Conservation (phyloP, 78 protist genomes). For the Goniomonas avonlea region DNA sequence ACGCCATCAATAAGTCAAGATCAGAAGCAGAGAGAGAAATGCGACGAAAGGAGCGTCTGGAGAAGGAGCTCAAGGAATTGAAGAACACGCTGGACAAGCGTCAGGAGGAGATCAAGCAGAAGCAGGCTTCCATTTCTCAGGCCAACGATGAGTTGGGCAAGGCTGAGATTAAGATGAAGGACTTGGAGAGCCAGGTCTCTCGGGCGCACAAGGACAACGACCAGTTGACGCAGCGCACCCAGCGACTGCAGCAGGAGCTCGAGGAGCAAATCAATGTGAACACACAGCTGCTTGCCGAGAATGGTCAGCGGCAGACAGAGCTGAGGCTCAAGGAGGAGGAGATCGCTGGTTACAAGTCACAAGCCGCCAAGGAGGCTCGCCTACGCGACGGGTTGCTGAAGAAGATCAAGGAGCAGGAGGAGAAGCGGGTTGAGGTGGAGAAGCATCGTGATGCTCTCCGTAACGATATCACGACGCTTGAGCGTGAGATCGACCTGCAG, state of each 20-base stretch:
- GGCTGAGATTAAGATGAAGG: not conserved
- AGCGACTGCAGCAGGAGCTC: slow-evolving; percentile 41
- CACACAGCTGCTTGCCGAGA: slow-evolving; percentile 21
- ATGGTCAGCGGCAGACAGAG: slow-evolving; percentile 11
- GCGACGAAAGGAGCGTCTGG: slow-evolving; percentile 37
- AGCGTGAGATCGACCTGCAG: slow-evolving; percentile 30
- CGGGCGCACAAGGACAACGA: slow-evolving; percentile 42
- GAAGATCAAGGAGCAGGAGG: slow-evolving; percentile 28
- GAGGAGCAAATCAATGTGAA: slow-evolving; percentile 31
- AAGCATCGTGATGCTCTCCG: not conserved
- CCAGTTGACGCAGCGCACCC: slow-evolving; percentile 10
- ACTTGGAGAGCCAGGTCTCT: not conserved
- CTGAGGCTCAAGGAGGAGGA: slow-evolving; percentile 40
- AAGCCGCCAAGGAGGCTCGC: slow-evolving; percentile 13
- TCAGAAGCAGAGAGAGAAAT: slow-evolving; percentile 44
- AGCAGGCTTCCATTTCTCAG: slow-evolving; percentile 1
- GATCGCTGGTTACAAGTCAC: not conserved
- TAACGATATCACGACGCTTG: slow-evolving; percentile 9
- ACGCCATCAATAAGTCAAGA: slow-evolving; percentile 7
- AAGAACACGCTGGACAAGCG: not conserved
- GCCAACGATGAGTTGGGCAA: not conserved
- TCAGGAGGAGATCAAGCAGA: slow-evolving; percentile 10
- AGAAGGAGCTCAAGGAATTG: slow-evolving; percentile 28
- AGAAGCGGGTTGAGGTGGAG: slow-evolving; percentile 40
- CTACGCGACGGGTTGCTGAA: not conserved